phyloP scores from a whole-genome alignment of 495 filamentous ascomycete genomes.

The Rusavskia elegans region DNA sequence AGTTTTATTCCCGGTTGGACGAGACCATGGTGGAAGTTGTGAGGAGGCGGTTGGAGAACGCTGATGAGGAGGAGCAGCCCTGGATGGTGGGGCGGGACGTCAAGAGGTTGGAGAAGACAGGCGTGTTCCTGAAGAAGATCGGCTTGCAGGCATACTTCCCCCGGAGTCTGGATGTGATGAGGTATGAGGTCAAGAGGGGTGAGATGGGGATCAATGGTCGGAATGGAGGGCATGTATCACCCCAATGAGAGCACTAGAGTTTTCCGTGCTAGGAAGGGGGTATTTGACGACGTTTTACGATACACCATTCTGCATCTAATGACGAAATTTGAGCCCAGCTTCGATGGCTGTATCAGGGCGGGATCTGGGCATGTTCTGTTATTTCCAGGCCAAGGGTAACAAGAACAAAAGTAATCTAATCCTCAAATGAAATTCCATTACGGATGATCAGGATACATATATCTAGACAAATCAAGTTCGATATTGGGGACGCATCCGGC shows the following conservation, averaged over 20 bases:
- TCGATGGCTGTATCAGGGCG: too few relatives aligned
- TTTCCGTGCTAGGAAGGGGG: not conserved
- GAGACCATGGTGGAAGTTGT: constrained; percentile 30
- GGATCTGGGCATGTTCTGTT: too few relatives aligned
- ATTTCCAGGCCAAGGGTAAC: too few relatives aligned
- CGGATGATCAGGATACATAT: too few relatives aligned
- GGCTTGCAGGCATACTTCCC: constrained; percentile 33
- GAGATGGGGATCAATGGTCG: not conserved
- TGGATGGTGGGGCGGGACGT: constrained; percentile 29
- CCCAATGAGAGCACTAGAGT: not conserved
- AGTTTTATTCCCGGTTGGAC: constrained; percentile 28
- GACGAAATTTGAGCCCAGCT: too few relatives aligned
- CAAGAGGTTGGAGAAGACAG: constrained; percentile 34
- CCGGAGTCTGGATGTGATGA: constrained; percentile 27
- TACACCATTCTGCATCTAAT: too few relatives aligned
- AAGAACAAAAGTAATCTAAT: too few relatives aligned
- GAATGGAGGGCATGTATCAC: not conserved
- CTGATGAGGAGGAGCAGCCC: constrained; percentile 20
- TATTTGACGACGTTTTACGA: too few relatives aligned
- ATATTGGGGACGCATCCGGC: too few relatives aligned
- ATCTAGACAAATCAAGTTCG: too few relatives aligned
- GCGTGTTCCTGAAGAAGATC: constrained; percentile 25
- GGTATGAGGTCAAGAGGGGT: constrained; percentile 6
- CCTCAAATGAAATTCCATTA: too few relatives aligned
- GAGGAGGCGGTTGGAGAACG: constrained; percentile 19